These are phyloP conservation scores for Mycena vulgaris DNA, from an alignment of 768 basidiomycete species.

Conservation along the genomic window DNA sequence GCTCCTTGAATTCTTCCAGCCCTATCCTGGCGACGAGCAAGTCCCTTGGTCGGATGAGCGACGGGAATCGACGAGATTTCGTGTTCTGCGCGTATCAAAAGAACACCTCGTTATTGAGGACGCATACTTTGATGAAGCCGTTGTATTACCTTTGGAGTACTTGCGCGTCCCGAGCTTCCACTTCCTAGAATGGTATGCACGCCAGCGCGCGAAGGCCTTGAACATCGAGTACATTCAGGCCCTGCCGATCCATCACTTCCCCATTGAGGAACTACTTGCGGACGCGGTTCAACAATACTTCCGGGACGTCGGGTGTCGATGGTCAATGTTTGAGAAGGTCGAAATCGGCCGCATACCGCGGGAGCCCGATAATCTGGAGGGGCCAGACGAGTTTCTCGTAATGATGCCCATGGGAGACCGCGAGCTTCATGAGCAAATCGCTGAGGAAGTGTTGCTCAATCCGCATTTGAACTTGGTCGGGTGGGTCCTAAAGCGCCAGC, in stretches of 20 bases:
- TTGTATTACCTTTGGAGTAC: not conserved
- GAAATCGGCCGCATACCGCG: not conserved
- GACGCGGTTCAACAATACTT: constrained; percentile 19
- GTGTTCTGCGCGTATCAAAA: not conserved
- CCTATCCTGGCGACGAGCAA: not conserved
- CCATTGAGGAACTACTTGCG: not conserved
- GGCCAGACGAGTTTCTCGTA: not conserved
- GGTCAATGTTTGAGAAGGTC: not conserved
- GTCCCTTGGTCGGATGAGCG: not conserved
- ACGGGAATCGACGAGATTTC: not conserved
- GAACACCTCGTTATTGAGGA: not conserved
- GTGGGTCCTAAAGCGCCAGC: not conserved
- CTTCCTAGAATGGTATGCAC: constrained; percentile 11
- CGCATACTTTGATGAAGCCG: not conserved
- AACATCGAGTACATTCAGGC: not conserved
- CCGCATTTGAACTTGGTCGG: not conserved
- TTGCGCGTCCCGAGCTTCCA: not conserved
- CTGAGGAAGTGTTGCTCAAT: not conserved
- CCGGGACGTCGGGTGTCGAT: not conserved
- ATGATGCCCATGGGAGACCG: not conserved
- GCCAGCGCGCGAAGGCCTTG: not conserved
- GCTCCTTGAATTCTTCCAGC: not conserved
- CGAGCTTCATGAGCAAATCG: not conserved
- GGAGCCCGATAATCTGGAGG: not conserved
- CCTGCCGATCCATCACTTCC: constrained; percentile 5